Conservation (phyloP, 495 filamentous ascomycete genomes). For the Tricharina praecox region DNA sequence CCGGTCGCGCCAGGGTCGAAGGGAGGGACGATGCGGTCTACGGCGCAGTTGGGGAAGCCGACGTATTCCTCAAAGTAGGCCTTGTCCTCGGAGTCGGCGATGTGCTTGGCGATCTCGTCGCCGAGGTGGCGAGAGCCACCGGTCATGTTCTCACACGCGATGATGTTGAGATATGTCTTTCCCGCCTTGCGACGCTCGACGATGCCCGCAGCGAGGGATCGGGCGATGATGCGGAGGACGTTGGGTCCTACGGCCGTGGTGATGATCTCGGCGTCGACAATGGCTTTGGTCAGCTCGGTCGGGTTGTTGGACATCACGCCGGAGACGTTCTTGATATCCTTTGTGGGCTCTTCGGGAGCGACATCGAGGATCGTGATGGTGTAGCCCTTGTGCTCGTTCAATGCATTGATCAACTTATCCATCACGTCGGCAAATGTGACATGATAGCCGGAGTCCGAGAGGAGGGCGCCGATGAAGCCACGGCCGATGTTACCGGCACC, state of each 20-base stretch:
- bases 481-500: constrained; percentile 64
- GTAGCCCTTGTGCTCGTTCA: constrained; percentile 63
- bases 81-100: constrained; percentile 25
- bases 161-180: constrained; percentile 51
- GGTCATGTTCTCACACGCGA: constrained; percentile 96
- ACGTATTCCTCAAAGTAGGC: constrained; percentile 25
- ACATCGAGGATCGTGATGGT: constrained; percentile 82
- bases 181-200: constrained; percentile 47
- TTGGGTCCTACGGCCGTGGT: constrained; percentile 95
- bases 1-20: constrained; percentile 36
- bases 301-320: constrained; percentile 83
- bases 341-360: constrained; percentile 63
- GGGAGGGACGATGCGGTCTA: constrained; percentile 88
- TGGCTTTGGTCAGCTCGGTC: constrained; percentile 62
- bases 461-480: constrained; percentile 53
- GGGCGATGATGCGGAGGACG: constrained; percentile 88
- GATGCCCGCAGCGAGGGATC: constrained; percentile 81
- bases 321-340: constrained; percentile 83
- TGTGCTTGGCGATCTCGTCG: constrained; percentile 17
- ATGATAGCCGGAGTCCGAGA: constrained; percentile 74
- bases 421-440: constrained; percentile 93
- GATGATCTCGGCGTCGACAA: constrained; percentile 69
- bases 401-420: constrained; percentile 53
- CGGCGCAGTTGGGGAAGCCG: constrained; percentile 87
- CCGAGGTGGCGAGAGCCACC: constrained; percentile 44